Percentiles rank a stretch among this genome's conserved stretches.
phyloP scores from a whole-genome alignment of 345 rosid species.

The Lagerstroemia speciosa region DNA sequence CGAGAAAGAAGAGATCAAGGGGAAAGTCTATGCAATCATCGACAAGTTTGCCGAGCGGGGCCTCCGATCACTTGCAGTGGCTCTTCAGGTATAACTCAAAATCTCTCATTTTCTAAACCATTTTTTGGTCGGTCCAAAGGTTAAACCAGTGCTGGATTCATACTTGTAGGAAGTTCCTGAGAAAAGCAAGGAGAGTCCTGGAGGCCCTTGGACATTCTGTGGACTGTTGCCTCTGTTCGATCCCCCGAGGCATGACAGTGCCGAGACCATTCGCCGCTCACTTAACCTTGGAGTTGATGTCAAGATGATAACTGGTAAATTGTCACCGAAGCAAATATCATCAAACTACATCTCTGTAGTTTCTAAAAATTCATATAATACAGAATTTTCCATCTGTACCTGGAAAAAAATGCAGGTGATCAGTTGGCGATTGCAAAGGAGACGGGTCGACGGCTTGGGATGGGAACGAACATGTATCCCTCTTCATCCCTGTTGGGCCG shows the following conservation, averaged over 20 bases:
- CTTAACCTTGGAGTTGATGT: slow-evolving; percentile 89
- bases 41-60: slow-evolving; percentile 96
- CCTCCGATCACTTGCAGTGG: slow-evolving; percentile 81
- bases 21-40: slow-evolving; percentile 63
- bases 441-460: slow-evolving; percentile 94
- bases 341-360: neutral
- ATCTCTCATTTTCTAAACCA: neutral
- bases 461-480: slow-evolving; percentile 96
- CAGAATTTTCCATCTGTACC: neutral
- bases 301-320: slow-evolving; percentile 90
- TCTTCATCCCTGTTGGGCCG: slow-evolving; percentile 81
- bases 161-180: slow-evolving; percentile 70
- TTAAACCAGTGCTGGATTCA: neutral
- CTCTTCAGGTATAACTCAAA: slow-evolving; percentile 49
- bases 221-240: slow-evolving; percentile 91
- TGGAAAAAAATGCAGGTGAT: slow-evolving; percentile 45
- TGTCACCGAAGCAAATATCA: neutral
- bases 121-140: neutral
- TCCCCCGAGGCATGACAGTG: slow-evolving; percentile 97
- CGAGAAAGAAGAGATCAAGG: slow-evolving; percentile 51
- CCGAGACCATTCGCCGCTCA: slow-evolving; percentile 88
- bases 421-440: slow-evolving; percentile 96
- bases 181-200: slow-evolving; percentile 54
- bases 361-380: neutral
- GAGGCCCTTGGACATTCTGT: slow-evolving; percentile 88